Evolutionary conservation across 2,329 filamentous ascomycete species (phyloP).

Genomic region (Aureobasidium zeae): DNA sequence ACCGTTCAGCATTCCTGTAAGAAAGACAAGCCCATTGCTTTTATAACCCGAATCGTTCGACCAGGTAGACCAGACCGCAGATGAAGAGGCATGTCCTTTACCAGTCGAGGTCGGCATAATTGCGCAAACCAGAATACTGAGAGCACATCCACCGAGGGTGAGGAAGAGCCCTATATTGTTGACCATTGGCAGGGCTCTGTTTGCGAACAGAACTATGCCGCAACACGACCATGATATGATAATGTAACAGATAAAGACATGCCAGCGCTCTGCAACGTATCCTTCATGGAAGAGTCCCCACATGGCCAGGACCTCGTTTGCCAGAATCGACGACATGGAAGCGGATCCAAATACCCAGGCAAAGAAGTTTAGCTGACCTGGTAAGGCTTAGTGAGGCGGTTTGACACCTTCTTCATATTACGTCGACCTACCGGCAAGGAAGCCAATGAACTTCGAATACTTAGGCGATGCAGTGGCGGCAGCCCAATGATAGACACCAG

Average conservation of each 20-base stretch:
- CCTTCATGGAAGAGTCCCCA: conserved; percentile 41
- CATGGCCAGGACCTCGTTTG: conserved; percentile 40
- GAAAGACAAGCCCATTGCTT: conserved; percentile 50
- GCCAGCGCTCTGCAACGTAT: conserved; percentile 40
- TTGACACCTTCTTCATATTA: background rate
- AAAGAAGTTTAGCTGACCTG: conserved; percentile 40
- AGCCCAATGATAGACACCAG: conserved; percentile 45
- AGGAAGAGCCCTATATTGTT: conserved; percentile 48
- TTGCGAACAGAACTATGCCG: conserved; percentile 44
- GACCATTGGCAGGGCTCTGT: conserved; percentile 43
- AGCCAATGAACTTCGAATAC: conserved; percentile 40
- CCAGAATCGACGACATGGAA: conserved; percentile 36
- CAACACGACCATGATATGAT: conserved; percentile 40
- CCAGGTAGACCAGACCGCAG: conserved; percentile 36
- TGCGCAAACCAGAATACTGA: conserved; percentile 47
- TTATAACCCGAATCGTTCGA: conserved; percentile 34
- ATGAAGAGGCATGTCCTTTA: conserved; percentile 31
- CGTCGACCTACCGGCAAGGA: conserved; percentile 33
- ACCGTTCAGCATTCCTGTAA: conserved; percentile 56
- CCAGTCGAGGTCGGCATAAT: conserved; percentile 44
- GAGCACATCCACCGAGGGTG: conserved; percentile 44
- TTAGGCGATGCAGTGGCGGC: conserved; percentile 39
- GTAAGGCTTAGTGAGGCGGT: background rate
- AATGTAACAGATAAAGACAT: conserved; percentile 43
- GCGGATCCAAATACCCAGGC: conserved; percentile 42